Percentiles rank a stretch among this genome's conserved stretches.
These are phyloP conservation scores for Scleroderma bovista DNA, from an alignment of 768 basidiomycete species.

Conservation along the genomic window DNA sequence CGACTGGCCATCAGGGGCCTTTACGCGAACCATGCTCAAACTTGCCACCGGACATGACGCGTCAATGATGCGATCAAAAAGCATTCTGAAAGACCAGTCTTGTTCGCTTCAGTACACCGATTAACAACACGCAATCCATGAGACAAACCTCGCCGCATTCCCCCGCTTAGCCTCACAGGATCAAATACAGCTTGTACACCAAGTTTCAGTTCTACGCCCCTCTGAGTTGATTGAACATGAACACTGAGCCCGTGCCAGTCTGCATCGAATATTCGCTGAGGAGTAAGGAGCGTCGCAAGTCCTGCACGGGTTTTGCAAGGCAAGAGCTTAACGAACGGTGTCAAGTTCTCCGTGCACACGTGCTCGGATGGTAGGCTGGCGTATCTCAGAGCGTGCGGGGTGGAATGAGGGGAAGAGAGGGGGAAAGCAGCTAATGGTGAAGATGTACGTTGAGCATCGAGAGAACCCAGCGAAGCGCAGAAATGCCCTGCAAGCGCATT, in stretches of 20 bases:
- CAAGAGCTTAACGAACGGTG: slow-evolving; percentile 90
- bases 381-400: slow-evolving; percentile 58
- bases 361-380: slow-evolving; percentile 76
- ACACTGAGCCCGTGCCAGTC: slow-evolving; percentile 89
- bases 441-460: slow-evolving; percentile 73
- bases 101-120: slow-evolving; percentile 1
- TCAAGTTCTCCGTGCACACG: slow-evolving; percentile 97
- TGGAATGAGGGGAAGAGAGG: slow-evolving; percentile 48
- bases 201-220: slow-evolving; percentile 60
- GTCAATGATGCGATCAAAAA: slow-evolving; percentile 66
- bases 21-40: slow-evolving; percentile 49
- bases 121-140: background rate
- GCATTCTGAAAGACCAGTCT: slow-evolving; percentile 71
- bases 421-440: slow-evolving; percentile 61
- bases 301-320: slow-evolving; percentile 91
- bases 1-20: slow-evolving; percentile 36
- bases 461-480: slow-evolving; percentile 82
- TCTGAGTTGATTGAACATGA: slow-evolving; percentile 60
- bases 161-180: slow-evolving; percentile 54
- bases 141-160: slow-evolving; percentile 48
- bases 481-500: slow-evolving; percentile 92
- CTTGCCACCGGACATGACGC: slow-evolving; percentile 64
- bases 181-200: slow-evolving; percentile 76
- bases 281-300: slow-evolving; percentile 75
- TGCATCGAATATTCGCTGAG: slow-evolving; percentile 81